A percentile compares a stretch with the other conserved stretches of the same genome.
Conservation (phyloP, 257 asterid species). For the Solanum sejunctum region DNA sequence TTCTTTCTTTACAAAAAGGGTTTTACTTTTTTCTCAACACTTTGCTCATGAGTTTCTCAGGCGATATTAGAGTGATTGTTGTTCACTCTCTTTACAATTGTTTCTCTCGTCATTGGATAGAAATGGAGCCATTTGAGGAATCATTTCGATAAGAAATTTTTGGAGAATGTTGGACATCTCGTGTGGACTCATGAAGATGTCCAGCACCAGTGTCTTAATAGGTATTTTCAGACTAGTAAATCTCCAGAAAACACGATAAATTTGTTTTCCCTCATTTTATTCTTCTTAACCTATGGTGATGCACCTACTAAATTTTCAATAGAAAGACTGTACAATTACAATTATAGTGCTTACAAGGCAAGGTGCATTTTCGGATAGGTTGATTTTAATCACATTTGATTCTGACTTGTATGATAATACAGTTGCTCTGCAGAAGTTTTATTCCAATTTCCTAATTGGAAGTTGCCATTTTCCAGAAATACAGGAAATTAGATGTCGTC, state of each 20-base stretch:
- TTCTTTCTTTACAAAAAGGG: no score
- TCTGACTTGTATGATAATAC: neutral
- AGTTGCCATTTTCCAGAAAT: slow-evolving; percentile 33
- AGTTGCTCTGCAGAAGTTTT: neutral
- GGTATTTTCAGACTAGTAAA: neutral
- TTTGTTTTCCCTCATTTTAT: neutral
- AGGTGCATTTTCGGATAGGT: neutral
- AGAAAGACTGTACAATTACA: neutral
- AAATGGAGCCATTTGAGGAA: neutral
- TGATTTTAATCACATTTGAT: neutral
- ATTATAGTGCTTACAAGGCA: neutral
- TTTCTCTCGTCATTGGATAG: neutral
- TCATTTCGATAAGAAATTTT: neutral
- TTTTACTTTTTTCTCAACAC: no score
- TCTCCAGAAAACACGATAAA: neutral
- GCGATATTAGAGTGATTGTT: neutral
- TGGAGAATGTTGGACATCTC: neutral
- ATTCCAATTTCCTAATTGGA: neutral
- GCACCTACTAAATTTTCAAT: neutral
- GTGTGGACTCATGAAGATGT: neutral
- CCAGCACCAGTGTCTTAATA: neutral
- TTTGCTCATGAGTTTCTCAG: neutral
- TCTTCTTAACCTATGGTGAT: neutral
- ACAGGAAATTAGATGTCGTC: slow-evolving; percentile 64
- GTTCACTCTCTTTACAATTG: neutral